A percentile compares a stretch with the other conserved stretches of the same genome.
phyloP scores from a whole-genome alignment of 208 protist genomes.

The Leishmania turanica region DNA sequence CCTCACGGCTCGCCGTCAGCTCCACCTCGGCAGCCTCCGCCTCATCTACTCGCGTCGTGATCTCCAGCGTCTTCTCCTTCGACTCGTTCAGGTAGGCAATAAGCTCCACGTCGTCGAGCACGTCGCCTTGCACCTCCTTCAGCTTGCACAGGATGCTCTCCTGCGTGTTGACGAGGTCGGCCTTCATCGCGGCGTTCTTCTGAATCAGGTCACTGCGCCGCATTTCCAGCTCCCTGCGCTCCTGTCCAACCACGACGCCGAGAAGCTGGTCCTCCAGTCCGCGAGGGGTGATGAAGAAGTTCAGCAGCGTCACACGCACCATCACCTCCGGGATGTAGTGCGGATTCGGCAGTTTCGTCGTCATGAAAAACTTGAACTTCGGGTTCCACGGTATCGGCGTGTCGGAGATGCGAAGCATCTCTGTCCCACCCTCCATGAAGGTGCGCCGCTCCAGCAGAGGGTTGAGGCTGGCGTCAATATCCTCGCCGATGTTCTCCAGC shows the following conservation, averaged over 20 bases:
- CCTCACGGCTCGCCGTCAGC: slow-evolving; percentile 96
- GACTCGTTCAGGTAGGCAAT: slow-evolving; percentile 97
- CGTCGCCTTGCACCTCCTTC: slow-evolving; percentile 94
- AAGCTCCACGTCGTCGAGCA: slow-evolving; percentile 97
- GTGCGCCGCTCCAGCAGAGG: slow-evolving; percentile 95
- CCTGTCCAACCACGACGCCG: slow-evolving; percentile 96
- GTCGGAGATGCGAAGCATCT: slow-evolving; percentile 98
- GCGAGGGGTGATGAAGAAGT: slow-evolving; percentile 98
- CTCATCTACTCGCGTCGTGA: slow-evolving; percentile 94
- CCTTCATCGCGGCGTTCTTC: slow-evolving; percentile 96
- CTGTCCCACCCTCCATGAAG: slow-evolving; percentile 93
- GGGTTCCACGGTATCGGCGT: slow-evolving; percentile 95
- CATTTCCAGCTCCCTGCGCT: slow-evolving; percentile 97
- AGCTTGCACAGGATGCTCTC: slow-evolving; percentile 97
- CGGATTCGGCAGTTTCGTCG: slow-evolving; percentile 98
- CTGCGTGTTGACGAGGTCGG: slow-evolving; percentile 96
- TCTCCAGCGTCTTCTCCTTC: slow-evolving; percentile 95
- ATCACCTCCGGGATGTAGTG: slow-evolving; percentile 97
- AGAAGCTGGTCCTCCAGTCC: slow-evolving; percentile 99
- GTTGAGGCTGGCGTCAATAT: slow-evolving; percentile 96
- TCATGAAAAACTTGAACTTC: slow-evolving; percentile 99
- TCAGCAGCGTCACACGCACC: slow-evolving; percentile 98
- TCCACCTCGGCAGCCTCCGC: slow-evolving; percentile 96
- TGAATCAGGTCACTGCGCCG: slow-evolving; percentile 95
- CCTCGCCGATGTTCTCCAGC: slow-evolving; percentile 96